phyloP scores from a whole-genome alignment of 2,329 filamentous ascomycete species.

The Cryphonectria parasitica region DNA sequence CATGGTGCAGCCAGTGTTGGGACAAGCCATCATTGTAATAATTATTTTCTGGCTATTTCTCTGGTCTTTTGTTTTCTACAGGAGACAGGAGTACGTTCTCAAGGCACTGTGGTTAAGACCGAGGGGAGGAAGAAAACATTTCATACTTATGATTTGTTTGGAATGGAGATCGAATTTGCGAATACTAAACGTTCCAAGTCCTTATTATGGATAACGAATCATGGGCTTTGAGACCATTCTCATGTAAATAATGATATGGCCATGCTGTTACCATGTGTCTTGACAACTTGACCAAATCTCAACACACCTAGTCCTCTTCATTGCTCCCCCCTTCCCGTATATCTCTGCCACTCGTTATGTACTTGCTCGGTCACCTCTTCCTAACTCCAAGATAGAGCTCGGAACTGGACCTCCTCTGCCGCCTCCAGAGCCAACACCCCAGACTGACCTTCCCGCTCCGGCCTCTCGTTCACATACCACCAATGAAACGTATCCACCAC shows the following conservation, averaged over 20 bases:
- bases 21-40: too few relatives aligned
- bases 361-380: neutral
- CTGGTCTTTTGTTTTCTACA: too few relatives aligned
- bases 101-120: too few relatives aligned
- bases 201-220: neutral
- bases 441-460: neutral
- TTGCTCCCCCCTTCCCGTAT: neutral
- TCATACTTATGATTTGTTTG: neutral
- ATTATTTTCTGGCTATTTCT: too few relatives aligned
- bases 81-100: too few relatives aligned
- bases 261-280: neutral
- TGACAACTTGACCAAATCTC: neutral
- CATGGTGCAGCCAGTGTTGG: too few relatives aligned
- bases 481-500: neutral
- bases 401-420: neutral
- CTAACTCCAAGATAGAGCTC: neutral
- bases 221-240: neutral
- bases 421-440: neutral
- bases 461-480: neutral
- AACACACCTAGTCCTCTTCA: neutral
- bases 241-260: neutral
- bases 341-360: neutral
- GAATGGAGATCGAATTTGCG: neutral
- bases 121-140: too few relatives aligned
- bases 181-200: neutral